Base-by-base conservation (phyloP, 345 rosid genomes). In the Hibiscus mutabilis region DNA sequence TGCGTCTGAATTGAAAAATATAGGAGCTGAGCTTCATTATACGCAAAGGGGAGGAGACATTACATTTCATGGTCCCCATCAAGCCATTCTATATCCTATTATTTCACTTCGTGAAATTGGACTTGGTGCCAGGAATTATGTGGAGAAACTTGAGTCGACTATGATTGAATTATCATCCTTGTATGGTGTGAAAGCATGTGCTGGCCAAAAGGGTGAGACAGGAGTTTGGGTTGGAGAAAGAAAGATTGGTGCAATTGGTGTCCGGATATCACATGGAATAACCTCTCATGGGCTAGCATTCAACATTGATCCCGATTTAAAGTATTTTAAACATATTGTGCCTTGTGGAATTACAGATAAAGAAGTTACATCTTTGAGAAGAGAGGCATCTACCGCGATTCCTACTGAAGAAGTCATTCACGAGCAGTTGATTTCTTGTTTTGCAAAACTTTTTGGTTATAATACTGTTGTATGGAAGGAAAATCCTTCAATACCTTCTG, bases 11-110 rank as follows among this genome's bases (percentile, higher is more conserved):
- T 89, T 95, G 59, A 76, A 74, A 44, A 81, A 76, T 55, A 65
- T 90, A 35, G 97, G 97, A 79, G 97, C 96, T 66, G 86, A 88
- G 68, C 97, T 92, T 77, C 88, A 92, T 69, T 87, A 92, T 72
- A 94, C 99, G 4, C 91, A 86, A 76, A 85, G 97, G 85, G 97
- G 99, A 74, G 99, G 96, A 57, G 93, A 92, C 49, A 85, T 94
- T 67, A 90, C 99, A 24, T 92, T 83, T 81, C 97, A 90, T 65
- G 97, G 97, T 67, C 99, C 97, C 12, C 86, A 51, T 80, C 99
- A 90, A 77, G 91, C 97, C 53, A 70, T 91, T 65, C 70, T 91
- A 56, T 94, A 91, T 53, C 98, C 97, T 27, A 85, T 94, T 44
- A 56, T 94, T 63, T 85, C 93, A 61, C 90, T 91, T 42, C 83